Evolutionary conservation across 129 eudicot genomes (phyloP).

Genomic region (Dittrichia graveolens): DNA sequence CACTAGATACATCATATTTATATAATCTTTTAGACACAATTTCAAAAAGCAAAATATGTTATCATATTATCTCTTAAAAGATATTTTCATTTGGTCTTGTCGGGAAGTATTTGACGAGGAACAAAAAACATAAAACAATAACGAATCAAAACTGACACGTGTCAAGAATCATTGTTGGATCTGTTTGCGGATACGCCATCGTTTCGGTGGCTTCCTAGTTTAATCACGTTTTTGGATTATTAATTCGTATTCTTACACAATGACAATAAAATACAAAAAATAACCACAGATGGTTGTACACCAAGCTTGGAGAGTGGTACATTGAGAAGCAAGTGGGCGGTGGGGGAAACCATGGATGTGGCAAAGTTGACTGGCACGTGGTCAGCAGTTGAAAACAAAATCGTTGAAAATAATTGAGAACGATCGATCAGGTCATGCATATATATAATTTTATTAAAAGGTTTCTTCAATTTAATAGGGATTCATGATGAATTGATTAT

Average conservation of each 20-base stretch:
- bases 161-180: too few relatives aligned
- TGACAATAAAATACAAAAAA: not conserved
- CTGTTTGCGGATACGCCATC: too few relatives aligned
- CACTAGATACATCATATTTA: too few relatives aligned
- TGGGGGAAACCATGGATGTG: constrained; percentile 12
- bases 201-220: too few relatives aligned
- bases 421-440: constrained; percentile 25
- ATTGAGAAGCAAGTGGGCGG: constrained; percentile 17
- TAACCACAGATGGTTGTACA: constrained; percentile 25
- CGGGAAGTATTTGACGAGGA: too few relatives aligned
- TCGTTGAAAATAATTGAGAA: constrained; percentile 22
- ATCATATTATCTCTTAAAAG: too few relatives aligned
- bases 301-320: constrained; percentile 21
- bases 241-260: not conserved
- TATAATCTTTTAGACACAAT: too few relatives aligned
- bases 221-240: too few relatives aligned
- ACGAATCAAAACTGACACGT: too few relatives aligned
- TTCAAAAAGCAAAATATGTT: too few relatives aligned
- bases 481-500: not conserved
- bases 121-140: too few relatives aligned
- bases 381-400: constrained; percentile 20
- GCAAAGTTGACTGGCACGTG: constrained; percentile 8
- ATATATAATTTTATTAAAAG: not conserved
- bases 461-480: not conserved
- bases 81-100: too few relatives aligned